Base-by-base conservation (phyloP, 805 yeast species). In the Naumovozyma dairenensis region DNA sequence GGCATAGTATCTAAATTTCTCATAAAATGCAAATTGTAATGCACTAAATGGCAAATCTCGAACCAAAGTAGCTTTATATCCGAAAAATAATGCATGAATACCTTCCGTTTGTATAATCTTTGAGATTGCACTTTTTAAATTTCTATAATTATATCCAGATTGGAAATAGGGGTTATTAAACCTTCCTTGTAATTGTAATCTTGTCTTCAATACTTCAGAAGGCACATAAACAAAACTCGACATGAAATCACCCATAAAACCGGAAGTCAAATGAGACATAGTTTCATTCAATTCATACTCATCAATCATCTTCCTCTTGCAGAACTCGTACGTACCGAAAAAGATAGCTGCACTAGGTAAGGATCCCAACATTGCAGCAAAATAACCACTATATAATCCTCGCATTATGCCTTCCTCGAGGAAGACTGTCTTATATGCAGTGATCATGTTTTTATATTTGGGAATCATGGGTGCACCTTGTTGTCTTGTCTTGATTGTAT, bases 31-130 rank as follows among this genome's bases (percentile, higher is more conserved):
- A 63, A 92, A 80, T 55, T 92, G 98, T 33, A 92, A 66, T 1
- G 96, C 97, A 45, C 94, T 81, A 59, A 92, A 92, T 5, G 99
- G 99, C 45, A 92, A 62, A 53, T 92, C 99, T 43, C 99, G 72
- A 15, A 80, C 73, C 39, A 92, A 62, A 0, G 99, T 92, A 18
- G 96, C 97, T 56, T 82, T 86, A 61, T 89, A 92, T 0, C 99
- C 99, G 55, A 72, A 84, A 38, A 82, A 81, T 41, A 92, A 65
- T 0, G 96, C 77, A 9, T 68, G 60, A 31, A 68, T 54, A 8
- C 97, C 97, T 61, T 92, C 98, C 0, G 59, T 61, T 33, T 63
- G 61, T 1, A 73, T 59, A 3, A 92, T 79, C 2, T 83, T 73
- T 10, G 50, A 44, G 2, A 80, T 62, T 1, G 97, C 96, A 59